Evolutionary conservation across 2,329 filamentous ascomycete species (phyloP).

Genomic region (Arthroderma uncinatum): DNA sequence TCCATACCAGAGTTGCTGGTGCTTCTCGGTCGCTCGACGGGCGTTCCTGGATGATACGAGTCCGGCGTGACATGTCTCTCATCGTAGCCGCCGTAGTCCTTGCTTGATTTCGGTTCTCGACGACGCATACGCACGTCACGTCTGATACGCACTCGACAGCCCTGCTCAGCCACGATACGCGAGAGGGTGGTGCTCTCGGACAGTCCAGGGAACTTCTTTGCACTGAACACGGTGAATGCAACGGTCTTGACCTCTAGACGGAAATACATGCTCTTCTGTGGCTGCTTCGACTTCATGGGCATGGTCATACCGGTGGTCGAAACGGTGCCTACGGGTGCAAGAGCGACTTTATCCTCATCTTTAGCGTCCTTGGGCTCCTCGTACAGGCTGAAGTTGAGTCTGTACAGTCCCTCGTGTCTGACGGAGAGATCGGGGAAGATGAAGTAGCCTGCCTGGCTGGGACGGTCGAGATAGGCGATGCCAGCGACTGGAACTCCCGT

Average conservation of each 20-base stretch:
- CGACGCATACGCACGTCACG: constrained; percentile 88
- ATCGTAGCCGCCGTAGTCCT: constrained; percentile 54
- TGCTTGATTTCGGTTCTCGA: constrained; percentile 58
- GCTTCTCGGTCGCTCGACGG: constrained; percentile 47
- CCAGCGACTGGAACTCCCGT: constrained; percentile 92
- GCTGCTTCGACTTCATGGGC: constrained; percentile 32
- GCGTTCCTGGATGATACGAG: constrained; percentile 33
- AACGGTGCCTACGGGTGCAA: constrained; percentile 24
- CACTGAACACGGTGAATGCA: constrained; percentile 82
- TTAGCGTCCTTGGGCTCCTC: constrained; percentile 81
- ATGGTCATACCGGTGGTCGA: background rate
- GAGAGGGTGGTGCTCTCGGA: constrained; percentile 81
- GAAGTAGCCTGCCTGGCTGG: constrained; percentile 72
- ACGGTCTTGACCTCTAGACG: constrained; percentile 80
- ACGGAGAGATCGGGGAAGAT: constrained; percentile 96
- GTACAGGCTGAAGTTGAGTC: constrained; percentile 83
- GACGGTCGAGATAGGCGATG: constrained; percentile 90
- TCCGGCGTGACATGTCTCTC: constrained; percentile 43
- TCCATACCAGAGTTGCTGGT: constrained; percentile 49
- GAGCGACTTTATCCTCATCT: constrained; percentile 55
- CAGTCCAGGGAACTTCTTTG: constrained; percentile 95
- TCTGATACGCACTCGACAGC: constrained; percentile 88
- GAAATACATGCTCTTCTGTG: constrained; percentile 59
- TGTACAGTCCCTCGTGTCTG: constrained; percentile 85
- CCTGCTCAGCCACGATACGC: constrained; percentile 87